Conservation (phyloP, 176 grass and related monocot genomes). For the Tillandsia leiboldiana region DNA sequence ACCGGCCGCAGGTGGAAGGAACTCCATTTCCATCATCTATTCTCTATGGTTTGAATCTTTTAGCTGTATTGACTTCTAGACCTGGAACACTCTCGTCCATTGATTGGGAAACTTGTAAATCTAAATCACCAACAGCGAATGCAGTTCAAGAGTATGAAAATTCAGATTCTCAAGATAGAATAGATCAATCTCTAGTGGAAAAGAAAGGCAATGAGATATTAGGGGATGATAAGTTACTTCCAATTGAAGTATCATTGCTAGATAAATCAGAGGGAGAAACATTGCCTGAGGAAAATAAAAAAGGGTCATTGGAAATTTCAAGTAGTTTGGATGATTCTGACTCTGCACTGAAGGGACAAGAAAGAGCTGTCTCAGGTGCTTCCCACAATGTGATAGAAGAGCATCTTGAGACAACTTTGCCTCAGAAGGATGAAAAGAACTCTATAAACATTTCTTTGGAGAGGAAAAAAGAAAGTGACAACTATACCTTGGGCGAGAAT, state of each 20-base stretch:
- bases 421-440: constrained; percentile 41
- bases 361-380: constrained; percentile 1
- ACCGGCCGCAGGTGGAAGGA: constrained; percentile 96
- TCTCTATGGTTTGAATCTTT: constrained; percentile 79
- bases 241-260: constrained; percentile 6
- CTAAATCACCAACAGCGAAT: constrained; percentile 31
- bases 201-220: constrained; percentile 16
- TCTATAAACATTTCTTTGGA: constrained; percentile 30
- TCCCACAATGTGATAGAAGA: constrained; percentile 15
- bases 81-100: constrained; percentile 68
- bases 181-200: constrained; percentile 26
- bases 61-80: constrained; percentile 82
- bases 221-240: constrained; percentile 35
- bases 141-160: constrained; percentile 51
- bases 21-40: constrained; percentile 92
- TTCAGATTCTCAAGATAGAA: constrained; percentile 38
- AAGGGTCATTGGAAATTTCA: constrained; percentile 27
- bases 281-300: constrained; percentile 32
- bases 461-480: constrained; percentile 33
- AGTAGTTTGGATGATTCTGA: constrained; percentile 13
- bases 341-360: constrained; percentile 22
- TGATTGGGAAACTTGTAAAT: constrained; percentile 89
- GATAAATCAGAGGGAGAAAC: constrained; percentile 6
- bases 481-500: constrained; percentile 18
- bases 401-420: constrained; percentile 17